Base-by-base conservation (phyloP, 108 stramenopile genomes). In the Seminavis robusta region DNA sequence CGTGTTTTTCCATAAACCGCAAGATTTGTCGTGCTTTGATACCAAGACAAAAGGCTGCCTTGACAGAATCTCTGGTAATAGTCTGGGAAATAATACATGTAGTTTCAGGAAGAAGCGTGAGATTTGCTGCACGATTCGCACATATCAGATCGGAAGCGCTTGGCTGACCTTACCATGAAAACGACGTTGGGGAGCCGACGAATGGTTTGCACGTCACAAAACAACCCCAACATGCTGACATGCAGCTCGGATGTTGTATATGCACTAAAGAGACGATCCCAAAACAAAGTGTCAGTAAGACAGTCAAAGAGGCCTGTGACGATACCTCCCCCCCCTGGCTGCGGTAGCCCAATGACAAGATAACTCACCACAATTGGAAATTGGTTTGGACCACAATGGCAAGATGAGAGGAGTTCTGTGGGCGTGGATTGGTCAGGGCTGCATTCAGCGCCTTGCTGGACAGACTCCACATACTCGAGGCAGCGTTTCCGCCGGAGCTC, bases 361-460 rank as follows among this genome's bases (percentile, higher is more conserved):
- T n/a, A n/a, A 47, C n/a, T n/a, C n/a, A n/a, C n/a, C 83, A 82
- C 7, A 95, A 67, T 53, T 92, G 88, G 64, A 93, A 93, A 55
- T 95, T 95, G 15, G 95, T 95, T 55, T 95, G 91, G 7, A 92
- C 90, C 28, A 95, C 82, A 46, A 95, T 71, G 30, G 86, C 90
- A 31, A 92, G 45, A 61, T 92, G 90, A 36, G 81, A 79, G 9
- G 69, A 71, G 33, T 73, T 57, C 33, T 80, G 72, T 7, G 90
- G 90, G 1, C 49, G 47, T 0, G 90, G 86, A 45, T 84, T 63
- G 1, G 79, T 53, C 63, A 91, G 61, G 1, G 85, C 65, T 11
- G 73, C 63, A 23, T 87, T 80, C 29, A 91, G 56, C 1, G 81
- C 81, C 36, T 83, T 81, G 53, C 60, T 67, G 7, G 85, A 81